Conservation (phyloP, 2,329 filamentous ascomycete genomes). For the Colletotrichum destructivum region DNA sequence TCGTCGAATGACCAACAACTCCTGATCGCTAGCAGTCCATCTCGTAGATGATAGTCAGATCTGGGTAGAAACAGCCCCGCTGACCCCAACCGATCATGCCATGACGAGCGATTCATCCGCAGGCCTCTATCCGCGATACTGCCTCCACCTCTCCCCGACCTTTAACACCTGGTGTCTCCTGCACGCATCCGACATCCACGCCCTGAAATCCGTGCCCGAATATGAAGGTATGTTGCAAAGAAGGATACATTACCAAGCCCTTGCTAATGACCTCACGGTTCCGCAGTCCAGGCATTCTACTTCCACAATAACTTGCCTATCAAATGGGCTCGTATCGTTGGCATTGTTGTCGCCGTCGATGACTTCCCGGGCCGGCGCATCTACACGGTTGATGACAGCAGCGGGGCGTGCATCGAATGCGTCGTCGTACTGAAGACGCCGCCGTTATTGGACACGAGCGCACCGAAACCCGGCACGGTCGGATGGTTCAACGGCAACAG, state of each 20-base stretch:
- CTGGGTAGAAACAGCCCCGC: neutral
- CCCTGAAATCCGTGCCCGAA: slow-evolving; percentile 62
- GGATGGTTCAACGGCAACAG: slow-evolving; percentile 10
- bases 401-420: slow-evolving; percentile 71
- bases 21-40: neutral
- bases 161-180: slow-evolving; percentile 73
- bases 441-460: slow-evolving; percentile 6
- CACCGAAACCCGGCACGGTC: slow-evolving; percentile 11
- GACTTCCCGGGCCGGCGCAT: slow-evolving; percentile 63
- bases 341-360: slow-evolving; percentile 76
- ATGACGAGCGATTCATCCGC: slow-evolving; percentile 62
- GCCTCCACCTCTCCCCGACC: slow-evolving; percentile 75
- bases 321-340: slow-evolving; percentile 80
- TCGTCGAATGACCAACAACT: slow-evolving; percentile 1
- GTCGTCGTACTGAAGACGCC: slow-evolving; percentile 45
- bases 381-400: slow-evolving; percentile 77
- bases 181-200: slow-evolving; percentile 64
- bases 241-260: neutral
- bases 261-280: neutral
- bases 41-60: neutral
- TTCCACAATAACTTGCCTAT: slow-evolving; percentile 84
- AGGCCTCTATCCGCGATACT: slow-evolving; percentile 72
- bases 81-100: slow-evolving; percentile 55
- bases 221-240: slow-evolving; percentile 64
- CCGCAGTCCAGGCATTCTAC: slow-evolving; percentile 66